phyloP scores from a whole-genome alignment of 2,329 filamentous ascomycete species.

The Fusarium nygamai region DNA sequence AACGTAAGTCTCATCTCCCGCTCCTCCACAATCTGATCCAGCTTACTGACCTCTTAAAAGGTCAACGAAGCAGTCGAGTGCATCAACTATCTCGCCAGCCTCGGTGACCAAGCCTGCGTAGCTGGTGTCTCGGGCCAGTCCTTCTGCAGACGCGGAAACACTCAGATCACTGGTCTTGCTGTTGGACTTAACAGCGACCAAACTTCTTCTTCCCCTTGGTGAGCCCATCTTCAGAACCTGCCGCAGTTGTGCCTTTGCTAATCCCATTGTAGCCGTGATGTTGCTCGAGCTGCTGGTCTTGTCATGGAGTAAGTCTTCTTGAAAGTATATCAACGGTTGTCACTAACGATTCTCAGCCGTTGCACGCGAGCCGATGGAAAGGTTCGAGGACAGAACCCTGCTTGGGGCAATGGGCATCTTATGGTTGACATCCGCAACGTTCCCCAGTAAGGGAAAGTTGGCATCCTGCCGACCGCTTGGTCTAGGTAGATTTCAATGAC shows the following conservation, averaged over 20 bases:
- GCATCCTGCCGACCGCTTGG: too few relatives aligned
- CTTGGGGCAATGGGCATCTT: constrained; percentile 20
- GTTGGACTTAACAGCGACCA: not conserved
- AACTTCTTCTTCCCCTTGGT: constrained; percentile 12
- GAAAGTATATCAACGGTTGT: accelerated
- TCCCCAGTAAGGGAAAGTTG: not conserved
- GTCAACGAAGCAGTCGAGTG: constrained; percentile 15
- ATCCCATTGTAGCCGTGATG: not conserved
- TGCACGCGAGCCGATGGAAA: constrained; percentile 16
- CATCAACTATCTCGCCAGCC: constrained; percentile 23
- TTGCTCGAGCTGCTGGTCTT: constrained; percentile 12
- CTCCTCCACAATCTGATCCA: accelerated
- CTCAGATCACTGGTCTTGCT: constrained; percentile 12
- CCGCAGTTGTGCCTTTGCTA: not conserved
- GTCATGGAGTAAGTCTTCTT: constrained; percentile 4
- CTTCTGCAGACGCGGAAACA: constrained; percentile 21
- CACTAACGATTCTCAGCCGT: not conserved
- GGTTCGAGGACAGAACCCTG: constrained; percentile 14
- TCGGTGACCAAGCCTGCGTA: constrained; percentile 1
- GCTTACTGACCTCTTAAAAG: too few relatives aligned
- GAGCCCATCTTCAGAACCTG: not conserved
- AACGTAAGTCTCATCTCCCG: not conserved
- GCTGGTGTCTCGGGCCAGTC: not conserved
- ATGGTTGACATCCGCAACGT: constrained; percentile 12
- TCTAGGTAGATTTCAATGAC: too few relatives aligned